Base-by-base conservation (phyloP, 192 early-diverging fungal genomes). In the Phlyctochytrium arcticum region DNA sequence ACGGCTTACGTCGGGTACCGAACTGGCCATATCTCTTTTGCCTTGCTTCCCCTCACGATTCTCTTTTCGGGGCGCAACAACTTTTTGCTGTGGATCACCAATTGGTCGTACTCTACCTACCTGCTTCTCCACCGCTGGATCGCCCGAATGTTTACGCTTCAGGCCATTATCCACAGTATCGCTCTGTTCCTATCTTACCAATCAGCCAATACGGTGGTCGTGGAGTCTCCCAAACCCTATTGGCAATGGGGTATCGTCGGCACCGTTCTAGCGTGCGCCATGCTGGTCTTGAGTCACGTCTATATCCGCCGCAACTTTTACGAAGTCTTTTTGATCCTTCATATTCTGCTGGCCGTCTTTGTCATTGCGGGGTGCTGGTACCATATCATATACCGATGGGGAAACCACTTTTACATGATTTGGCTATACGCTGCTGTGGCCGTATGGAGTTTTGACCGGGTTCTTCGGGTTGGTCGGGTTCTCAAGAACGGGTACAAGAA, bases 281-380 rank as follows among this genome's bases (percentile, higher is more conserved):
- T 57, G 55, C 5, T 57, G 29, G 15, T 57, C 12, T 32, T 60
- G 35, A 48, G 39, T 2, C 58, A 48, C 24, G 12, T 60, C 15
- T 48, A 48, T 29, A 31, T 60, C 58, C 58, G 58, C 1, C 58
- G 58, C 8, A 19, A 31, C 17, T 15, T 32, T 39, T 60, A 60
- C 42, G 58, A 60, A 30, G 2, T 36, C 7, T 60, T 60, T 29
- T 39, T 60, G n/a, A 26, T 48, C 19, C 36, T 39, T 2, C 58
- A 60, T 36, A 60, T 60, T 47, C n/a, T 60, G 15, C 58, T 60
- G 2, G 58, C 58, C 17, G 30, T 36, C 21, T 30, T 60, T 26
- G 39, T 48, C 58, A 48, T 60, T 23, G 39, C 47, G 15, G 58
- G 58, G 7, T 60, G 58, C 58, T 60, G 44, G 39, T 60, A 48